A percentile compares a stretch with the other conserved stretches of the same genome.
These are phyloP conservation scores for Phellopilus nigrolimitatus DNA, from an alignment of 1,284 basidiomycete genomes.

Conservation along the genomic window DNA sequence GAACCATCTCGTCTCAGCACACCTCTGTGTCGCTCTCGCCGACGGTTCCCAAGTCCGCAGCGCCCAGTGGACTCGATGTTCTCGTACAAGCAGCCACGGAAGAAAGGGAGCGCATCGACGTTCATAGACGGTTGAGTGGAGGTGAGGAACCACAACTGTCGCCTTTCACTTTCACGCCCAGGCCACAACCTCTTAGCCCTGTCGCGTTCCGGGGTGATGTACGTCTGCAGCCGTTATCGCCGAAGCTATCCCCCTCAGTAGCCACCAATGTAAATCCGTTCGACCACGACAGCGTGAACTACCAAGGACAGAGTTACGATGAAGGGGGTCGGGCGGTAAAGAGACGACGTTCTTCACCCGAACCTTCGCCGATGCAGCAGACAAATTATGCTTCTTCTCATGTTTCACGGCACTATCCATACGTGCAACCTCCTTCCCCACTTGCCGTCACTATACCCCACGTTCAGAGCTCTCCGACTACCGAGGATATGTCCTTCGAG, in stretches of 20 bases:
- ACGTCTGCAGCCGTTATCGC: conserved; percentile 7
- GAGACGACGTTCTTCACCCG: conserved; percentile 11
- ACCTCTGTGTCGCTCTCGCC: conserved; percentile 20
- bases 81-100: conserved; percentile 52
- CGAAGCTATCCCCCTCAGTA: conserved; percentile 2
- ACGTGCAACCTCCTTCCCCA: background rate
- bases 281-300: background rate
- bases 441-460: background rate
- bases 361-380: background rate
- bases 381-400: background rate
- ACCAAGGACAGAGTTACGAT: background rate
- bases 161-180: background rate
- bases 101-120: conserved; percentile 33
- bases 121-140: conserved; percentile 34
- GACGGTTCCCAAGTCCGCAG: conserved; percentile 15
- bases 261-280: background rate
- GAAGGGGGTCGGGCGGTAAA: conserved; percentile 1
- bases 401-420: background rate
- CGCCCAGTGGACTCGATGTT: conserved; percentile 41
- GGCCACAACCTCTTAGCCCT: conserved; percentile 7
- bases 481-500: background rate
- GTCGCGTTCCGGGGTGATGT: conserved; percentile 1
- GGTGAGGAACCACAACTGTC: conserved; percentile 23
- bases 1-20: conserved; percentile 5
- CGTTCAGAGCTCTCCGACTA: background rate